Evolutionary conservation across 805 yeast genomes (phyloP), one percentile per base, ranked within the genome.

Genomic region (Wickerhamomyces rabaulensis): DNA sequence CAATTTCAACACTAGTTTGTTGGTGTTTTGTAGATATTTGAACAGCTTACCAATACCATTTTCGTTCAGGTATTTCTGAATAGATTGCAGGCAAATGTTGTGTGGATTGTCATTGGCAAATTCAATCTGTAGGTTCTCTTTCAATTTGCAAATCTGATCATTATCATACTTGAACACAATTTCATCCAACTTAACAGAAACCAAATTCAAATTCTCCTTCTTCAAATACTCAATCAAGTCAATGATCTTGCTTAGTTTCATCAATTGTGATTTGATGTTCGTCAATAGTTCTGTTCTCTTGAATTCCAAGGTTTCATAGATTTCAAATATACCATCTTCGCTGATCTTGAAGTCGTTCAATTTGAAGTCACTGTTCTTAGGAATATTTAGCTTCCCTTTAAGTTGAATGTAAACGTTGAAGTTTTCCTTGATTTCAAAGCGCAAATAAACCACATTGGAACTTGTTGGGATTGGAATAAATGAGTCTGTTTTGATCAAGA

Each of bases 381-480:
- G 16, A 36, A 36, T 36, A 13, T 36, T 36, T 19, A 36, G 12
- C 6, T 20, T 19, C 23, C 39, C 39, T 10, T 36, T 36, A 3
- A 48, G 12, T 10, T 43, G 33, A 21, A 50, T 42, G n/a, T 40
- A 40, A 10, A 50, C 22, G 8, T 42, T 40, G 10, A 47, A 26
- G 31, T 47, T 40, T 4, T 42, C 36, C 19, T 37, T 22, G 16
- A 50, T 37, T 20, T 44, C 51, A 39, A 40, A 50, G 23, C 58
- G 55, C 20, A 73, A 47, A 23, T 66, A 57, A 27, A 71, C 41
- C 2, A 71, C 58, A 22, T 63, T 63, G 10, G 65, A 61, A 41
- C 72, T 65, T 44, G 62, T 60, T 3, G 69, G 66, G 10, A 71
- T 66, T 39, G 64, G 57, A 42, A 65, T 65, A 39, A 71, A 59